These are phyloP conservation scores for Davidsoniella eucalypti DNA, from an alignment of 2,329 filamentous ascomycete species.

Conservation along the genomic window DNA sequence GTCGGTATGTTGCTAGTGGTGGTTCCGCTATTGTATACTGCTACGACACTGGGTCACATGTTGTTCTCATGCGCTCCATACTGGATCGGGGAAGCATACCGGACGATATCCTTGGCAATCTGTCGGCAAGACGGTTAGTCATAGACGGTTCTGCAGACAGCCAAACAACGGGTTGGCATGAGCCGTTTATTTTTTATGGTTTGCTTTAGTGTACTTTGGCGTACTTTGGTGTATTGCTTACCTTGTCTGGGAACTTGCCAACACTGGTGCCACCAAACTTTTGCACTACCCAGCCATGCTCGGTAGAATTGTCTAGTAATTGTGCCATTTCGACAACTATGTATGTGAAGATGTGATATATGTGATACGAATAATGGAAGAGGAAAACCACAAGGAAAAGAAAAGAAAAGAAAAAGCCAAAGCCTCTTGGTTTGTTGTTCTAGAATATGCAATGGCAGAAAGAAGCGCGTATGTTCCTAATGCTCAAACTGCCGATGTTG, in stretches of 20 bases:
- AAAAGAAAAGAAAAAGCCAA: not conserved
- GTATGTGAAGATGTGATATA: not conserved
- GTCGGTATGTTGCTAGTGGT: not conserved
- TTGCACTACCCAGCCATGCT: slow-evolving; percentile 64
- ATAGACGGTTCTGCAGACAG: not conserved
- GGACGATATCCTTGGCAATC: slow-evolving; percentile 29
- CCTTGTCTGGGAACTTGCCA: slow-evolving; percentile 73
- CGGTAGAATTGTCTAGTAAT: slow-evolving; percentile 20
- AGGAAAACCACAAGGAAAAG: not conserved
- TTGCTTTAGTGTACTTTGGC: slow-evolving; percentile 10
- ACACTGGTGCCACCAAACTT: slow-evolving; percentile 94
- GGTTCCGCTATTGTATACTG: too few species aligned
- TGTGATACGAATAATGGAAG: not conserved
- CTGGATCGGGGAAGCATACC: slow-evolving; percentile 18
- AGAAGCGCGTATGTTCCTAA: too few species aligned
- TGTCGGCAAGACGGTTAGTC: slow-evolving; percentile 13
- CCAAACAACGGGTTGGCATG: not conserved
- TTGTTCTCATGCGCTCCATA: not conserved
- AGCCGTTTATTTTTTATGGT: not conserved
- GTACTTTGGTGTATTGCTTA: slow-evolving; percentile 19
- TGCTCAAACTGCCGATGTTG: too few species aligned
- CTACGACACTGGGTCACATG: too few species aligned
- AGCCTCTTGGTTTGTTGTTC: too few species aligned
- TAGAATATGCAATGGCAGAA: too few species aligned
- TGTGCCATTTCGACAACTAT: slow-evolving; percentile 2